Conservation (phyloP, 2,329 filamentous ascomycete species). For the Neophaeococcomyces aloes region DNA sequence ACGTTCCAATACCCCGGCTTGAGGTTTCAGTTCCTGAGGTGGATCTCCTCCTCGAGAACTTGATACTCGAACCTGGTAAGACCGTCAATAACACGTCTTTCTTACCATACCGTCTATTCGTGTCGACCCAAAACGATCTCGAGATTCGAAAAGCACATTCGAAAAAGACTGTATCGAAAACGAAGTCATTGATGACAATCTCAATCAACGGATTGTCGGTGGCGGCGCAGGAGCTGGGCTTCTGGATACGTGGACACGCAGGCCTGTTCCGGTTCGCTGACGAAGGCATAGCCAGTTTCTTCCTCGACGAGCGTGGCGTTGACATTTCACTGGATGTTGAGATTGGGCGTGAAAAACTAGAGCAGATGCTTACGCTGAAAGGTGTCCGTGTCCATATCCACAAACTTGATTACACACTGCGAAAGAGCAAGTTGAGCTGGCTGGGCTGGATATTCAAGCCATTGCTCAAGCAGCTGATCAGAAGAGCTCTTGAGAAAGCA, state of each 20-base stretch:
- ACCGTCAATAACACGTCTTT: slow-evolving; percentile 83
- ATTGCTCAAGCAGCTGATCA: slow-evolving; percentile 67
- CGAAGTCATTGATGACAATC: slow-evolving; percentile 63
- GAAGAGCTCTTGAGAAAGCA: slow-evolving; percentile 67
- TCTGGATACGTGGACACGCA: slow-evolving; percentile 72
- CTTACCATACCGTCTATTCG: slow-evolving; percentile 68
- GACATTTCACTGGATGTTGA: slow-evolving; percentile 80
- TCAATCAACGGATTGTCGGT: slow-evolving; percentile 74
- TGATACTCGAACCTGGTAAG: slow-evolving; percentile 77
- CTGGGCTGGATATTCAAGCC: slow-evolving; percentile 78
- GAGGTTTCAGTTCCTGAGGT: slow-evolving; percentile 74
- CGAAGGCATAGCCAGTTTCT: slow-evolving; percentile 75
- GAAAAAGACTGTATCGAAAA: slow-evolving; percentile 52
- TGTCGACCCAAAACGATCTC: slow-evolving; percentile 77
- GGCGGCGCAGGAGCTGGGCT: slow-evolving; percentile 77
- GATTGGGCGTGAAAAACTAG: slow-evolving; percentile 64
- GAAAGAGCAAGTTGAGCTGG: slow-evolving; percentile 64
- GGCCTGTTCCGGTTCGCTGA: slow-evolving; percentile 66
- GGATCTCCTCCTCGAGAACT: slow-evolving; percentile 78
- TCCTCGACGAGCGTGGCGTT: slow-evolving; percentile 74
- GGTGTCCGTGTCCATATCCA: slow-evolving; percentile 72
- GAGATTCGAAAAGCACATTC: slow-evolving; percentile 71
- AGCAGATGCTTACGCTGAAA: slow-evolving; percentile 69
- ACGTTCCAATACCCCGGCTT: slow-evolving; percentile 80
- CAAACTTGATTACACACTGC: slow-evolving; percentile 69